Base-by-base conservation (phyloP, 2,329 filamentous ascomycete species). In the Amauroascus niger region DNA sequence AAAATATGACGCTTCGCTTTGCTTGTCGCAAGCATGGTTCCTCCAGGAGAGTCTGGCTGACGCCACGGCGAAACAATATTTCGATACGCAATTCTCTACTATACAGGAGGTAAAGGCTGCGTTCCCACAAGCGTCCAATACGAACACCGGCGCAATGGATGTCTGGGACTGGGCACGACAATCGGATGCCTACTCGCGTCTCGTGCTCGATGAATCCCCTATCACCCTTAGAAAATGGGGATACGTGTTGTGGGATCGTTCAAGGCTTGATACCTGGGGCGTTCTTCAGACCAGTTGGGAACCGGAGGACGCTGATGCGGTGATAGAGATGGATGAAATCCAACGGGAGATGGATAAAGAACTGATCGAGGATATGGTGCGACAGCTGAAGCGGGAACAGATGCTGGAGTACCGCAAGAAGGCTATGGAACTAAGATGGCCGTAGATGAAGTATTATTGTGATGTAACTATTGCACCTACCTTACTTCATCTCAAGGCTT, bases 161-260 rank as follows among this genome's bases (percentile, higher is more conserved):
- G n/a, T 35, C 7, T 50, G 37, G 48, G 35, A 41, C 11, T 49
- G 41, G 51, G 51, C 43, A 22, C 35, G 41, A 13, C 11, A 50
- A 7, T 20, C 37, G 16, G n/a, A 24, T 2, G 26, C 13, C 9
- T 46, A 33, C 3, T 7, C 18, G 26, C 7, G 4, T 5, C 41
- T 41, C 47, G 33, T 28, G 18, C 7, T 14, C 11, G 20, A 14
- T 52, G 41, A 51, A 16, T 22, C 22, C 2, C 53, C 43, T 24
- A 22, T 55, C 9, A 37, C 44, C 22, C 49, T 55, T 37, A 44
- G 54, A 18, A 26, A 39, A 53, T 43, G 43, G 43, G 54, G 54
- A 24, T 55, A 55, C 30, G 54, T 55, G 8, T 49, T 56, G 55
- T 56, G 55, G 50, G 45, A 51, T 48, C 40, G 32, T 26, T 30